These are phyloP conservation scores for Conticribra guillardii DNA, from an alignment of 108 stramenopile species.

Conservation along the genomic window DNA sequence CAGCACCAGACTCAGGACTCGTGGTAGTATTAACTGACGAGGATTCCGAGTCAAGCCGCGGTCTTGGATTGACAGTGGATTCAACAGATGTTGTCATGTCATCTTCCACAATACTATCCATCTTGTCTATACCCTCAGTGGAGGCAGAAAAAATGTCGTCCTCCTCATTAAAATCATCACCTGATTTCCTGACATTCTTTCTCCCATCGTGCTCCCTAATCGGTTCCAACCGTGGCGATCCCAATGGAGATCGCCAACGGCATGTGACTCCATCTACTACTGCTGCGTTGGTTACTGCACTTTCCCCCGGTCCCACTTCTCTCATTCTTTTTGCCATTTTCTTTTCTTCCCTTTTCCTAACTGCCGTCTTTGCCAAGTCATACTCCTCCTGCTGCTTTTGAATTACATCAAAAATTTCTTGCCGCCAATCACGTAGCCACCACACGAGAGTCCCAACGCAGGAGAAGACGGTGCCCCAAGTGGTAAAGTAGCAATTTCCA, in stretches of 20 bases:
- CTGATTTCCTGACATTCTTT: too few species aligned
- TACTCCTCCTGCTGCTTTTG: slow-evolving; percentile 55
- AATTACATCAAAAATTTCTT: slow-evolving; percentile 51
- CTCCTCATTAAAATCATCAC: too few species aligned
- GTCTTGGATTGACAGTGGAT: not conserved
- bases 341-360: slow-evolving; percentile 38
- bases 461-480: slow-evolving; percentile 64
- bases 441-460: slow-evolving; percentile 63
- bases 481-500: slow-evolving; percentile 70
- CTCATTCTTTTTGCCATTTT: slow-evolving; percentile 43
- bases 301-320: not conserved
- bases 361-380: slow-evolving; percentile 52
- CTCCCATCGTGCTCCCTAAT: not conserved
- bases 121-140: too few species aligned
- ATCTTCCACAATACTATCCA: not conserved
- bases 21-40: slow-evolving; percentile 7
- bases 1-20: slow-evolving; percentile 3
- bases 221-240: slow-evolving; percentile 7
- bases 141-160: too few species aligned
- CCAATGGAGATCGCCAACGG: not conserved
- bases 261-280: slow-evolving; percentile 2
- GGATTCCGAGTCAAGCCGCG: not conserved
- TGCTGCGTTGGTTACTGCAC: not conserved
- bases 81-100: not conserved
- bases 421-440: slow-evolving; percentile 73